Evolutionary conservation across 2,329 filamentous ascomycete species (phyloP).

Genomic region (Stagonosporopsis vannaccii): DNA sequence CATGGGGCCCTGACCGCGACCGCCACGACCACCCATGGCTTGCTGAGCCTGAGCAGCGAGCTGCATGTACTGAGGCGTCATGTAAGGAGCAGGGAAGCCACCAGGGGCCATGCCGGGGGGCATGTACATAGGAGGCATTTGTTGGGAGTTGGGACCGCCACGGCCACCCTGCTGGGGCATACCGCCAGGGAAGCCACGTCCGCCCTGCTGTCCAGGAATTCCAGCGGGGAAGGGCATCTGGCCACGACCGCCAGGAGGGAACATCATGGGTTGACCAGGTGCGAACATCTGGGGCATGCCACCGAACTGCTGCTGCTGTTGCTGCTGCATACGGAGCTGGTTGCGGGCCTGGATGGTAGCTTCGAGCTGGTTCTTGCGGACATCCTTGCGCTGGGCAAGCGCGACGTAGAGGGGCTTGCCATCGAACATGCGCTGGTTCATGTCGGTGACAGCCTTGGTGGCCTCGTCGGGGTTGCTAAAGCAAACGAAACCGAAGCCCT

Average conservation of each 20-base stretch:
- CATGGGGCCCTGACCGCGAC: constrained; percentile 69
- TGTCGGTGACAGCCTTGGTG: constrained; percentile 98
- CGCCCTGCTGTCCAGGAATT: constrained; percentile 75
- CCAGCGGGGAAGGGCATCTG: constrained; percentile 67
- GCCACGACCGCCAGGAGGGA: constrained; percentile 64
- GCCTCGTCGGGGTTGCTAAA: constrained; percentile 99
- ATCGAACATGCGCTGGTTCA: constrained; percentile 99
- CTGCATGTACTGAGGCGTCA: constrained; percentile 80
- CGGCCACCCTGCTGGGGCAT: constrained; percentile 88
- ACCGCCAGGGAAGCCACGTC: constrained; percentile 82
- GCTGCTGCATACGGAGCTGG: constrained; percentile 97
- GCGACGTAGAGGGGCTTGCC: constrained; percentile 97
- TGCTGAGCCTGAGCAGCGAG: constrained; percentile 77
- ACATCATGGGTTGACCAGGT: constrained; percentile 75
- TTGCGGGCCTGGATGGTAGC: constrained; percentile 99
- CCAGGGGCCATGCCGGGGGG: constrained; percentile 69
- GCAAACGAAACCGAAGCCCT: constrained; percentile 99
- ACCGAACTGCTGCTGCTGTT: constrained; percentile 69
- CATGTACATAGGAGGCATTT: constrained; percentile 87
- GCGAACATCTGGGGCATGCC: constrained; percentile 79
- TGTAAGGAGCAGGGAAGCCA: constrained; percentile 75
- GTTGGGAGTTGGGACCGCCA: constrained; percentile 76
- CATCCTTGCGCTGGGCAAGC: constrained; percentile 98
- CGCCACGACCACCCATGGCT: constrained; percentile 60
- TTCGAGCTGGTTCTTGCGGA: constrained; percentile 98